Conservation (phyloP, 2,329 filamentous ascomycete species). For the Rutstroemia sydowiana region DNA sequence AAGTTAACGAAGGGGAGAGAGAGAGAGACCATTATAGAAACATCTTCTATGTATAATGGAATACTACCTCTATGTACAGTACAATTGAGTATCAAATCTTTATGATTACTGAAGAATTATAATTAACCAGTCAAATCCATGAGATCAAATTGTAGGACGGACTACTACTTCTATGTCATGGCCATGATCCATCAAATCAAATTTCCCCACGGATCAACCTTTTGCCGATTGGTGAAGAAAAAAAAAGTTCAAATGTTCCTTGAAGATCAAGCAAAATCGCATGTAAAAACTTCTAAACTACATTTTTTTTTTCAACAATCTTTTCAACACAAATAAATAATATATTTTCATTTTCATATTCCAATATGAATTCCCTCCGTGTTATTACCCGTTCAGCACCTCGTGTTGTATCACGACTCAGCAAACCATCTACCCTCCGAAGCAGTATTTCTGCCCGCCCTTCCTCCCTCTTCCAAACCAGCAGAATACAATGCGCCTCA, state of each 20-base stretch:
- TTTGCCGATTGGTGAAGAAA: slow-evolving; percentile 10
- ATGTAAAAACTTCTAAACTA: slow-evolving; percentile 2
- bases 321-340: slow-evolving; percentile 13
- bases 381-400: slow-evolving; percentile 59
- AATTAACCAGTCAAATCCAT: no score
- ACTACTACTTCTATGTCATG: no score
- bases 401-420: slow-evolving; percentile 52
- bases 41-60: no score
- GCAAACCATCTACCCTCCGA: slow-evolving; percentile 41
- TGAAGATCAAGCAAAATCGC: not conserved
- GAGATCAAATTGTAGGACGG: no score
- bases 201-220: slow-evolving; percentile 9
- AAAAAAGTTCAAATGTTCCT: slow-evolving; percentile 13
- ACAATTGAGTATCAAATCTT: no score
- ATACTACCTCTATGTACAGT: no score
- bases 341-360: not conserved
- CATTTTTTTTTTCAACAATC: not conserved
- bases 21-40: no score
- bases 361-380: slow-evolving; percentile 61
- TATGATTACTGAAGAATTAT: no score
- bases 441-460: slow-evolving; percentile 2
- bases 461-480: slow-evolving; percentile 23
- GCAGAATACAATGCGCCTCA: slow-evolving; percentile 22
- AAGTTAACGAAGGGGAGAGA: no score
- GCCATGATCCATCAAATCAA: not conserved